phyloP scores from a whole-genome alignment of 176 grass and related monocot genomes.

The Pontederia paniculata region DNA sequence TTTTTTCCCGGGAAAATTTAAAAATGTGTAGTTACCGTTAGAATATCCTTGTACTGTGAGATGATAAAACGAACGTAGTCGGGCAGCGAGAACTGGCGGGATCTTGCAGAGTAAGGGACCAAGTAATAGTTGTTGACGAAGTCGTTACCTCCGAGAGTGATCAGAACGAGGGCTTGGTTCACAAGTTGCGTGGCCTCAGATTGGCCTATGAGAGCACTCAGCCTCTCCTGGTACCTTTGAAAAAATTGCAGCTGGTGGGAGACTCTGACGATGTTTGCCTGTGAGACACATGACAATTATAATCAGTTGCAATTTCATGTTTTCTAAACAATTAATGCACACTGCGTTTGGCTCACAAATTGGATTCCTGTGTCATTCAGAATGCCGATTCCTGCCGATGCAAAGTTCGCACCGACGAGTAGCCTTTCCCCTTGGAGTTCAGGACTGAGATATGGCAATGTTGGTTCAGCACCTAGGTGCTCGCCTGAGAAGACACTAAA shows the following conservation, averaged over 20 bases:
- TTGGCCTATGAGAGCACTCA: conserved; percentile 2
- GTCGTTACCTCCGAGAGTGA: conserved; percentile 23
- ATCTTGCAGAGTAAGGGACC: conserved; percentile 17
- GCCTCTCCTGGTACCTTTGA: conserved; percentile 8
- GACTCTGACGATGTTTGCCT: conserved; percentile 18
- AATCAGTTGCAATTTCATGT: background rate
- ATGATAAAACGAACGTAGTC: conserved; percentile 18
- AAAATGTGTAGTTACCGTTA: background rate
- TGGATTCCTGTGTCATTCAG: conserved; percentile 88
- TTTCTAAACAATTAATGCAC: background rate
- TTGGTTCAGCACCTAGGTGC: conserved; percentile 42
- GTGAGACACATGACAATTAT: background rate
- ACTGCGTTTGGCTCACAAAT: conserved; percentile 36
- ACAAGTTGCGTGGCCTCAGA: conserved; percentile 6
- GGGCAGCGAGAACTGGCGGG: conserved; percentile 13
- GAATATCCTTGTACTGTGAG: conserved; percentile 18
- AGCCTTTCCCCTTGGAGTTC: conserved; percentile 61
- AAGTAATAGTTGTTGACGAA: conserved; percentile 27
- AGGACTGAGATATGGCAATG: conserved; percentile 72
- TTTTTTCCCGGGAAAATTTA: background rate
- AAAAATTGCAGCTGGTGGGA: conserved; percentile 10
- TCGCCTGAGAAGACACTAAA: conserved; percentile 37
- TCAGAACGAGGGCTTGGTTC: conserved; percentile 14
- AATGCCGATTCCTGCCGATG: conserved; percentile 87
- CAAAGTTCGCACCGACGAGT: conserved; percentile 88